phyloP scores from a whole-genome alignment of 352 stramenopile species.

The Globisporangium emineosum region DNA sequence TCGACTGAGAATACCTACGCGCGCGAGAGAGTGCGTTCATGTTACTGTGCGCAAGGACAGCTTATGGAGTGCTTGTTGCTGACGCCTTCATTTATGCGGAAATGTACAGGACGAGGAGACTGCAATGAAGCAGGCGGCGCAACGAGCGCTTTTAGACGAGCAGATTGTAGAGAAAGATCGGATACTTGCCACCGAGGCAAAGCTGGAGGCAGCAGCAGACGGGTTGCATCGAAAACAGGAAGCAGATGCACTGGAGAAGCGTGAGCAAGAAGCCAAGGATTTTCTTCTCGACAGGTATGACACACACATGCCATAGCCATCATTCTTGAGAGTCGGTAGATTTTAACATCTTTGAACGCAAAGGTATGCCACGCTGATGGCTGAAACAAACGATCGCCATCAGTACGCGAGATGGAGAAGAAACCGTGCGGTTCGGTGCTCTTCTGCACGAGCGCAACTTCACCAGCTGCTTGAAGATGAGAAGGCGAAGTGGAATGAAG shows the following conservation, averaged over 20 bases:
- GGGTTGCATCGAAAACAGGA: constrained; percentile 7
- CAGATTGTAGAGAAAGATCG: constrained; percentile 7
- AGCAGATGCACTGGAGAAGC: background rate
- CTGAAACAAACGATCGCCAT: constrained; percentile 34
- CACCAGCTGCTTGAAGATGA: constrained; percentile 27
- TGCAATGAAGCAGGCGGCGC: constrained; percentile 3
- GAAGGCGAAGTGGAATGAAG: constrained; percentile 25
- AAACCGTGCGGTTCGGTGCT: constrained; percentile 41
- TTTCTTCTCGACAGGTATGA: constrained; percentile 9
- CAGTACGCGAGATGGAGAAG: constrained; percentile 59
- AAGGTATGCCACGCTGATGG: constrained; percentile 40
- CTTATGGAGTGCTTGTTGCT: background rate
- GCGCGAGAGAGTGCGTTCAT: constrained; percentile 3
- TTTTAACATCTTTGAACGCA: constrained; percentile 5
- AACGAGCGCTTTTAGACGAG: constrained; percentile 16
- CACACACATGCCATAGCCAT: background rate
- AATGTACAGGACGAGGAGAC: constrained; percentile 2
- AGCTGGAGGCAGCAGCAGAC: constrained; percentile 10
- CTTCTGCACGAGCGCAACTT: constrained; percentile 32
- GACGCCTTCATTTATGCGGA: constrained; percentile 1
- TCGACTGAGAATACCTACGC: background rate
- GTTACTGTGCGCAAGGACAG: background rate
- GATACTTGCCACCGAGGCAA: constrained; percentile 4
- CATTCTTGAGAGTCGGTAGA: background rate
- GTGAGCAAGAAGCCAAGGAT: constrained; percentile 10